Base-by-base conservation (phyloP, 305 asterid genomes). In the Fraxinus nigra region DNA sequence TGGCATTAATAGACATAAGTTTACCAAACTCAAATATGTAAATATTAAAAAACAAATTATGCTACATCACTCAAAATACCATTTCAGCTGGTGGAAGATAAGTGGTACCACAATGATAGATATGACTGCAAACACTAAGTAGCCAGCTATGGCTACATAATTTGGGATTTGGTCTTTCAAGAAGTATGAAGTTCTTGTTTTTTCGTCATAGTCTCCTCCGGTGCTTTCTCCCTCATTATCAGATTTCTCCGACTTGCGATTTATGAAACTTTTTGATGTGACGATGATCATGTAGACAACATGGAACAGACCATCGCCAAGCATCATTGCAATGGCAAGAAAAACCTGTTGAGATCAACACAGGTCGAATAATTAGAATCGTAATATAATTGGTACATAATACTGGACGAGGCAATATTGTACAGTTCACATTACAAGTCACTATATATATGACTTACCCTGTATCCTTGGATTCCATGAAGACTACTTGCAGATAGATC, bases 381-480 rank as follows among this genome's bases (percentile, higher is more conserved):
- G 2, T 28, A 5, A 61, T n/a, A 4, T 77, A 77, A 1, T 51
- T 48, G 33, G 72, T 22, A 54, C 10, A 24, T 22, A 16, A 75
- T 75, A 16, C 33, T 6, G 28, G 67, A 18, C 67, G 67, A 56
- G 28, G 67, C 10, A 18, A 56, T 56, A 18, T 3, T 73, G 18
- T 46, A 75, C 35, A 33, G 69, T 26, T 16, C 70, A 22, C 32
- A 18, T 61, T 56, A 56, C 14, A 13, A 76, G 24, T 43, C 24
- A 13, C 14, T 18, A 56, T 18, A 18, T n/a, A 1, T 6, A 5
- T 75, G 10, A 72, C 56, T 65, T 79, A 89, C 94, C 89, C 86
- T 89, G 85, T 94, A 94, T 37, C 98, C 97, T 80, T 89, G 93
- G 48, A 94, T 79, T 59, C 98, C 97, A 78, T 91, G 97, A 79